Percentiles rank a stretch among this genome's conserved stretches.
phyloP scores from a whole-genome alignment of 2,329 filamentous ascomycete species.

The Apiospora koreana region DNA sequence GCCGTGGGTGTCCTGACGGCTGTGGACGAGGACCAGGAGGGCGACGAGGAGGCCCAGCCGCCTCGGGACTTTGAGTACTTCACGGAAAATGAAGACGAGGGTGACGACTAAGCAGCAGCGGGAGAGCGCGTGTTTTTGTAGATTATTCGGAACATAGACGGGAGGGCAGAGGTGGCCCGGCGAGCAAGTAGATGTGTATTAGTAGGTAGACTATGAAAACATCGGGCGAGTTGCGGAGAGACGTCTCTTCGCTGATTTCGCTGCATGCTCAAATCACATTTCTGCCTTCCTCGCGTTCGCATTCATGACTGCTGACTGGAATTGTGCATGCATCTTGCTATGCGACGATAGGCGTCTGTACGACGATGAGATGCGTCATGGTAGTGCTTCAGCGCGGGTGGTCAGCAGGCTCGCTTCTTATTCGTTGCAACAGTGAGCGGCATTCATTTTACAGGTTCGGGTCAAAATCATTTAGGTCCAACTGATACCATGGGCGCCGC shows the following conservation, averaged over 20 bases:
- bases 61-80: constrained; percentile 80
- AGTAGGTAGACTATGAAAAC: constrained; percentile 7
- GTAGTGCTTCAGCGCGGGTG: too few species aligned
- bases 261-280: not conserved
- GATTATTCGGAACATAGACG: constrained; percentile 2
- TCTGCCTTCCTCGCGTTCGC: not conserved
- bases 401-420: too few species aligned
- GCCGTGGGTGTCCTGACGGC: constrained; percentile 82
- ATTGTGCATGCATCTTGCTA: too few species aligned
- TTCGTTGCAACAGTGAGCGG: too few species aligned
- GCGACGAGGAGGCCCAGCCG: constrained; percentile 68
- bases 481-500: too few species aligned
- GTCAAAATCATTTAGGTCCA: too few species aligned
- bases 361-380: too few species aligned
- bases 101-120: constrained; percentile 26
- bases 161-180: not conserved
- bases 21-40: constrained; percentile 81
- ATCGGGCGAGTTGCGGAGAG: not conserved
- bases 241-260: not conserved
- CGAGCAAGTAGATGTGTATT: constrained; percentile 3
- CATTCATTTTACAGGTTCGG: too few species aligned
- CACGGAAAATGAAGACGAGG: constrained; percentile 62
- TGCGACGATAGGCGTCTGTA: too few species aligned
- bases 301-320: too few species aligned
- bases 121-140: not conserved